Evolutionary conservation across 148 eudicot species (phyloP), one percentile per base, ranked within the genome.

Genomic region (Camellia granthamiana): DNA sequence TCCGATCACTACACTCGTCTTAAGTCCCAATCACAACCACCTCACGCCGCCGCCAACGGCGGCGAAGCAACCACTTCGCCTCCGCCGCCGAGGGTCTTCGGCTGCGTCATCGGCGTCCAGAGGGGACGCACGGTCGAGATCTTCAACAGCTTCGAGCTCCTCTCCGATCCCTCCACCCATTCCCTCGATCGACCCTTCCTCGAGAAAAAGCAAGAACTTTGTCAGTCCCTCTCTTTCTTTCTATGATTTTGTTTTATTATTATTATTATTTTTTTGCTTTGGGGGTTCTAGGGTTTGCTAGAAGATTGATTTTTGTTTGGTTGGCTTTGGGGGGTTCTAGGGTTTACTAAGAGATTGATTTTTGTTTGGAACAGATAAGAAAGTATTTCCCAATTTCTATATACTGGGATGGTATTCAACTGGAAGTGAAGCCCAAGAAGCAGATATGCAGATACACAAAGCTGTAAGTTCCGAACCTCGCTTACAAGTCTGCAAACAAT

Each of bases 401-500:
- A 77, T 95, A 62, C 91, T 95, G 21, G 98, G 97, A 80, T 95
- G 98, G 98, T 95, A 95, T 84, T 95, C 98, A 2, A 93, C 91
- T 30, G 97, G 97, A 63, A 92, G 89, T 64, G 99, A 93, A 79
- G 99, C 97, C 1, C 87, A 93, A 77, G 99, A 93, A 78, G 86
- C 97, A 19, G 99, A 95, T 85, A 89, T 95, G 99, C 88, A 78
- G 51, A 90, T 95, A 69, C 97, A 95, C 83, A 92, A 85, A 87
- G 93, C 98, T 82, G 98, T 94, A 80, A 91, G 94, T 86, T 77
- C 62, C 70, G 41, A 19, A 2, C 43, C 64, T 62, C 21, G 13
- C 46, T n/a, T 38, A 70, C 7, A 21, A 7, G 4, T 16, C 41
- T 38, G 7, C 21, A 15, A 42, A 68, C 18, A 9, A 51, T 30